phyloP scores from a whole-genome alignment of 2,329 filamentous ascomycete genomes.

The Aspergillus aculeatinus region DNA sequence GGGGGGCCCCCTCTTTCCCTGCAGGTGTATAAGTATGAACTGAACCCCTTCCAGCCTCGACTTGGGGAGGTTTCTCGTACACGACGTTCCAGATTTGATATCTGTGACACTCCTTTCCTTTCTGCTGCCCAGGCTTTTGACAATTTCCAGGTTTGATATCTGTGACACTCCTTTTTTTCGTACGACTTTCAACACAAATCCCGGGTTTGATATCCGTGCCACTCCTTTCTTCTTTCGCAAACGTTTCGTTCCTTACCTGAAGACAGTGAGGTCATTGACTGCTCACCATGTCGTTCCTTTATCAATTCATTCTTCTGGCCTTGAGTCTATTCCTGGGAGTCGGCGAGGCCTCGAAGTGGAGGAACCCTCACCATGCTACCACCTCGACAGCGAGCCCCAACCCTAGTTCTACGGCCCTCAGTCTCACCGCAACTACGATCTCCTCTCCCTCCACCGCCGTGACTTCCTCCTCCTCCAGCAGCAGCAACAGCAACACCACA shows the following conservation, averaged over 20 bases:
- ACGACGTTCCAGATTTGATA: not conserved
- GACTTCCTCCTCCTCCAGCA: not conserved
- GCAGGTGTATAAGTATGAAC: not conserved
- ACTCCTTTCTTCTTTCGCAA: not conserved
- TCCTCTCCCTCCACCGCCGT: not conserved
- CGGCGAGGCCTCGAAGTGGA: not conserved
- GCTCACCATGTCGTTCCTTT: not conserved
- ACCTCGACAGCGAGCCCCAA: not conserved
- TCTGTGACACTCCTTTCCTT: not conserved
- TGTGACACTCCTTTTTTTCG: not conserved
- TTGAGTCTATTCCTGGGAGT: not conserved
- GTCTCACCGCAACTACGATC: not conserved
- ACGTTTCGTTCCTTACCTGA: not conserved
- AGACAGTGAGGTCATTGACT: not conserved
- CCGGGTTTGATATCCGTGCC: not conserved
- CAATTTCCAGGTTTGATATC: not conserved
- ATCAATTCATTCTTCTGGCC: not conserved
- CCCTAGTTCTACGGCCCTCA: not conserved
- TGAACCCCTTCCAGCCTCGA: not conserved
- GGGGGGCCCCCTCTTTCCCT: not conserved
- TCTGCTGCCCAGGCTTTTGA: not conserved
- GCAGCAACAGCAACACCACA: constrained; percentile 12
- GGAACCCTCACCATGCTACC: too few relatives aligned
- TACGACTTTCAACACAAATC: not conserved
- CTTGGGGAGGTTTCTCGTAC: not conserved